Base-by-base conservation (phyloP, 2,329 filamentous ascomycete genomes). In the Colletotrichum australisinense region DNA sequence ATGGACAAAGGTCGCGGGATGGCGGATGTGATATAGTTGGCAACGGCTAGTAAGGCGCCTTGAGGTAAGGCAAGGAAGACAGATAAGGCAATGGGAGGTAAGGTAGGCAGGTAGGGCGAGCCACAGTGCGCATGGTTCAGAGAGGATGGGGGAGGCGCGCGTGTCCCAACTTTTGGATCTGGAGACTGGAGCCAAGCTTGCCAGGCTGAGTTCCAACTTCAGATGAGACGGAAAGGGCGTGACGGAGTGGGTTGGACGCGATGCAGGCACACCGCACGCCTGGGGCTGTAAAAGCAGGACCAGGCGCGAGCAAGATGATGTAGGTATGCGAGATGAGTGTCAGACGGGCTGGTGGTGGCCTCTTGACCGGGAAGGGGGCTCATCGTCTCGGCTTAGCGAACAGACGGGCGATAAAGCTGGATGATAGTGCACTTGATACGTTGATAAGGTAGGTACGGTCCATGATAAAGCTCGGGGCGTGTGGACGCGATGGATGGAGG, bases 391-490 rank as follows among this genome's bases (percentile, higher is more conserved):
- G 63, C 63, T 55, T 26, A 46, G 28, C 30, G 42, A 55, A 28
- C 30, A 55, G 30, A 30, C 32, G 62, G 63, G 38, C 55, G 68
- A 67, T 60, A 53, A 56, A 56, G 55, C 28, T 26, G 8, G 11
- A 56, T 49, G 63, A 68, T 26, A 71, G 63, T 24, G n/a, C 26
- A 28, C 5, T 22, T 26, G 63, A 52, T 57, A 58, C 57, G 35
- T 26, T 42, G 59, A 46, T 32, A 32, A 35, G 32, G 32, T 32
- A 32, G 32, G 11, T 46, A 59, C 30, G 58, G 26, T 22, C 42
- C 38, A 63, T 66, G 71, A 73, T 72, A 73, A 73, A 73, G 71
- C 71, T 73, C 6, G 71, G 71, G 71, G 71, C 53, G 71, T 60
- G 57, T 72, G 67, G 57, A 19, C 22, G 57, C 5, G 32, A 52